Conservation (phyloP, 768 basidiomycete species). For the Pleurotus pulmonarius region DNA sequence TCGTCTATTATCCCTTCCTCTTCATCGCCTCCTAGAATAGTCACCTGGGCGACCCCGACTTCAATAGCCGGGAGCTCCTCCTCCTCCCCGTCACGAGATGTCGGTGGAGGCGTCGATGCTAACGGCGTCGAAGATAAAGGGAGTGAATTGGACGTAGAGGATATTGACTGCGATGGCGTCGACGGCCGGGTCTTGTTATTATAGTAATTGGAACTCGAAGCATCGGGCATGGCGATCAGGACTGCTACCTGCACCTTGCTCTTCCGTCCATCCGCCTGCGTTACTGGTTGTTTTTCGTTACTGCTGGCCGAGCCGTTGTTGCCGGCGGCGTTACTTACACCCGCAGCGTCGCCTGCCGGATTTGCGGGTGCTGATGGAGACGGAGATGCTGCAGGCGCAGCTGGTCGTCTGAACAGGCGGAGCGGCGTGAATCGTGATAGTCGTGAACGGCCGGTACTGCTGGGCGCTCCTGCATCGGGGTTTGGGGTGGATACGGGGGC, state of each 20-base stretch:
- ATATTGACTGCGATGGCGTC: not conserved
- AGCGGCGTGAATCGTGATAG: conserved; percentile 5
- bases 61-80: conserved; percentile 21
- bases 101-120: conserved; percentile 2
- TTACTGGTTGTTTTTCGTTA: conserved; percentile 1
- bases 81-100: conserved; percentile 12
- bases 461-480: not conserved
- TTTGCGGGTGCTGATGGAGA: conserved; percentile 3
- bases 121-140: conserved; percentile 7
- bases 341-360: not conserved
- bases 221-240: conserved; percentile 41
- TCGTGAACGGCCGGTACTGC: not conserved
- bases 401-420: conserved; percentile 4
- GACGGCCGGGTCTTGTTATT: not conserved
- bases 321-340: not conserved
- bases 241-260: conserved; percentile 32
- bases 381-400: conserved; percentile 11
- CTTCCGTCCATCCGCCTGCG: conserved; percentile 9
- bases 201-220: not conserved
- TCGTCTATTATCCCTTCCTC: not conserved
- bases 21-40: not conserved
- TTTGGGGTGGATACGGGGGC: not conserved
- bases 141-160: conserved; percentile 2
- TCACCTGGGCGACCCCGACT: conserved; percentile 21
- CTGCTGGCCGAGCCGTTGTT: not conserved